phyloP scores from a whole-genome alignment of 495 filamentous ascomycete genomes.

The Umbilicaria muhlenbergii region DNA sequence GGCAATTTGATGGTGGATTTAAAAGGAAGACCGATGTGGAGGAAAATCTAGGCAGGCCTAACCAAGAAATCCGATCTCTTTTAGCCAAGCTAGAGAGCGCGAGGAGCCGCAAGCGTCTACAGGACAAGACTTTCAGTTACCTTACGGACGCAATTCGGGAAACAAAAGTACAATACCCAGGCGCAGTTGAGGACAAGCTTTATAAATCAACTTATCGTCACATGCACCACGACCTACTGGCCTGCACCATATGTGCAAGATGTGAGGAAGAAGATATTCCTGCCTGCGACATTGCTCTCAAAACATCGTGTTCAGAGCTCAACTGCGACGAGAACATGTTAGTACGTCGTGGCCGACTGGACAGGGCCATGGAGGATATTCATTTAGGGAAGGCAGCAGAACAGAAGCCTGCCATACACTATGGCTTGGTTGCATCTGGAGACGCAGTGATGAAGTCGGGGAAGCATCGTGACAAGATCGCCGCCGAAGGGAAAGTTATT shows the following conservation, averaged over 20 bases:
- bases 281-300: not conserved
- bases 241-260: slow-evolving; percentile 2
- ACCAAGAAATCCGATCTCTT: slow-evolving; percentile 16
- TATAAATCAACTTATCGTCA: slow-evolving; percentile 11
- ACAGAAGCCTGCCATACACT: slow-evolving; percentile 6
- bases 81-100: slow-evolving; percentile 3
- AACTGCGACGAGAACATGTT: slow-evolving; percentile 2
- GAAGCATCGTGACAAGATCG: slow-evolving; percentile 13
- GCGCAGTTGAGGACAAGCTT: slow-evolving; percentile 7
- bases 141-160: not conserved
- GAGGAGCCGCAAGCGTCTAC: not conserved
- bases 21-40: slow-evolving; percentile 13
- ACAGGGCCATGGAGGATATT: not conserved
- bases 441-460: slow-evolving; percentile 20
- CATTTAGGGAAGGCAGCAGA: not conserved
- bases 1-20: slow-evolving; percentile 16
- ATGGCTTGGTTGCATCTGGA: slow-evolving; percentile 15
- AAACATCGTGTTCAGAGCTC: slow-evolving; percentile 1
- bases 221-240: slow-evolving; percentile 3
- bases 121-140: not conserved
- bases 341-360: slow-evolving; percentile 1
- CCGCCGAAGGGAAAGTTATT: slow-evolving; percentile 12
- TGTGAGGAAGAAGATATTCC: not conserved
- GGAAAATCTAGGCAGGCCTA: slow-evolving; percentile 17
- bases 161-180: slow-evolving; percentile 9